A percentile compares a stretch with the other conserved stretches of the same genome.
Evolutionary conservation across 108 stramenopile species (phyloP).

Genomic region (Craspedostauros australis): DNA sequence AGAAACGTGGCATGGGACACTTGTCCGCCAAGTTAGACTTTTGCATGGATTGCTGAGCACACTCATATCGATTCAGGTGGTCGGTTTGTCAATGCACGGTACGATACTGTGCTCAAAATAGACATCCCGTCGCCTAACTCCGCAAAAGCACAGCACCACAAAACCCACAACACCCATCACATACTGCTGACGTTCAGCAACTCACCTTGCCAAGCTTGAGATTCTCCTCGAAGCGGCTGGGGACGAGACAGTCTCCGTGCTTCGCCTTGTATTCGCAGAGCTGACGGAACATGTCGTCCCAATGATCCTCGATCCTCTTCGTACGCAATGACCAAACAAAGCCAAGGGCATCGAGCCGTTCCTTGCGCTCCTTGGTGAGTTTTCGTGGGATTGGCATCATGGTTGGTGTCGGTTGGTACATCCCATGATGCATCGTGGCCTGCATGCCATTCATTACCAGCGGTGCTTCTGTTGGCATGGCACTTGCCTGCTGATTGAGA

Average conservation of each 20-base stretch:
- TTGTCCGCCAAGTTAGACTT: background rate
- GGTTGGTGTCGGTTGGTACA: background rate
- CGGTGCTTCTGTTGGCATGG: background rate
- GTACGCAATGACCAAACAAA: constrained; percentile 55
- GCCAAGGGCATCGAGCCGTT: constrained; percentile 39
- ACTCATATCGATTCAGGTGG: too few species aligned
- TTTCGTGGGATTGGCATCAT: constrained; percentile 2
- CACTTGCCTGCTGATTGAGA: too few species aligned
- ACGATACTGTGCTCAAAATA: too few species aligned
- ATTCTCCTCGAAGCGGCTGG: constrained; percentile 41
- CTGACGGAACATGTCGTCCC: constrained; percentile 46
- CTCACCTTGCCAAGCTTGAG: constrained; percentile 42
- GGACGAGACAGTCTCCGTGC: constrained; percentile 55
- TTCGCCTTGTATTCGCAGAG: constrained; percentile 36
- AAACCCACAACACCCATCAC: too few species aligned
- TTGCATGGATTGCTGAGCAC: too few species aligned
- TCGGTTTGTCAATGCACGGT: too few species aligned
- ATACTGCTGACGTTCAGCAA: background rate
- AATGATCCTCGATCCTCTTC: constrained; percentile 52
- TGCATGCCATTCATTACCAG: background rate
- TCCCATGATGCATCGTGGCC: background rate
- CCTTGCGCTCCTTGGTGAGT: constrained; percentile 33
- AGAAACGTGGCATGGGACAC: background rate
- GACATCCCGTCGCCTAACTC: too few species aligned
- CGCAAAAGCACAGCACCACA: too few species aligned